These are phyloP conservation scores for Stereocaulon alpinum DNA, from an alignment of 495 filamentous ascomycete genomes.

Conservation along the genomic window DNA sequence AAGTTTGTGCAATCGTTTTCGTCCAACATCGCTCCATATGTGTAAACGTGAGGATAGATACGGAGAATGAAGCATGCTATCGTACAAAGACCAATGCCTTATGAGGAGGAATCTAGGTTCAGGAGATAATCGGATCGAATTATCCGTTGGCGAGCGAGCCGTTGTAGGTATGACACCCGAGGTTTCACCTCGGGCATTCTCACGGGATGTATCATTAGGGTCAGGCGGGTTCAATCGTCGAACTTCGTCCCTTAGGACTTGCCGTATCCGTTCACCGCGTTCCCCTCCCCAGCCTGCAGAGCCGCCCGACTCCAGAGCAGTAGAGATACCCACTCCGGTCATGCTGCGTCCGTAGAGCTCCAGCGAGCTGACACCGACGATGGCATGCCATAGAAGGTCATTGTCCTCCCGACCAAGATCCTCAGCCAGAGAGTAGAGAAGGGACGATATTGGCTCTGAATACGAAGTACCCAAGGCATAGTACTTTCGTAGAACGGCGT, in stretches of 20 bases:
- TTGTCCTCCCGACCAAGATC: slow-evolving; percentile 95
- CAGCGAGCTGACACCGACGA: slow-evolving; percentile 83
- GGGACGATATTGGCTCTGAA: slow-evolving; percentile 85
- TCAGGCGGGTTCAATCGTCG: slow-evolving; percentile 84
- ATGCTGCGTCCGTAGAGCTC: slow-evolving; percentile 83
- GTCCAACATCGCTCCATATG: slow-evolving; percentile 84
- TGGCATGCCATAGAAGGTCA: slow-evolving; percentile 86
- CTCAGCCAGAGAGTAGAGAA: slow-evolving; percentile 88
- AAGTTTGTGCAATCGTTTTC: slow-evolving; percentile 88
- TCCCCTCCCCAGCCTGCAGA: slow-evolving; percentile 72
- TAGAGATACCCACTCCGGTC: slow-evolving; percentile 67
- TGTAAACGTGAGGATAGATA: slow-evolving; percentile 88
- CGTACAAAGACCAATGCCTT: slow-evolving; percentile 92
- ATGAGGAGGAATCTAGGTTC: slow-evolving; percentile 92
- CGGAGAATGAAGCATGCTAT: slow-evolving; percentile 95
- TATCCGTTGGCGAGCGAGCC: slow-evolving; percentile 80
- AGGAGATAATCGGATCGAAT: slow-evolving; percentile 81
- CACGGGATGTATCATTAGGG: slow-evolving; percentile 44
- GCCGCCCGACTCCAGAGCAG: slow-evolving; percentile 42
- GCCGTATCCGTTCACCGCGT: slow-evolving; percentile 72
- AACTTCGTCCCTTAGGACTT: slow-evolving; percentile 85
- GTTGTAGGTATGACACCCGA: slow-evolving; percentile 77
- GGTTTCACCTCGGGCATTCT: slow-evolving; percentile 43
- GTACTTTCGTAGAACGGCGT: slow-evolving; percentile 61
- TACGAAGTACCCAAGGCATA: slow-evolving; percentile 82